Conservation (phyloP, 305 asterid species). For the Plantago coronopus region DNA sequence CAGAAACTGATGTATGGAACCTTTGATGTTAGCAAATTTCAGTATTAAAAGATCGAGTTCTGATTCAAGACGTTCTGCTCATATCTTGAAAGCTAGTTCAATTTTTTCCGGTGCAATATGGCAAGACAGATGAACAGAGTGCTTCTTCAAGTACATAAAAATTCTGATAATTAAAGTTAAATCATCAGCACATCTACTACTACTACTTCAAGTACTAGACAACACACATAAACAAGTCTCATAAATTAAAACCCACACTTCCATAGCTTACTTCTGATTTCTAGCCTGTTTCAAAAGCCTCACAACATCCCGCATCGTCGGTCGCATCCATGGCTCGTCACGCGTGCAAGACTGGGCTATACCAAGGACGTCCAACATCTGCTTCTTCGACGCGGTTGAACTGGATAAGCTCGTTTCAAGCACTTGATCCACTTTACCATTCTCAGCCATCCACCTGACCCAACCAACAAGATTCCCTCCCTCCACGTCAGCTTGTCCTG, state of each 20-base stretch:
- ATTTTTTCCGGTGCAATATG: too few relatives aligned
- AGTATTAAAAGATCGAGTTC: too few relatives aligned
- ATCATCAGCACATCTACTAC: too few relatives aligned
- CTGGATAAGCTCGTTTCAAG: slow-evolving; percentile 33
- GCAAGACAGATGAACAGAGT: too few relatives aligned
- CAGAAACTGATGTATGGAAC: too few relatives aligned
- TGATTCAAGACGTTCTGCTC: too few relatives aligned
- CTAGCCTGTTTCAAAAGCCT: slow-evolving; percentile 41
- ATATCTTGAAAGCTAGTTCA: too few relatives aligned
- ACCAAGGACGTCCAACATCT: slow-evolving; percentile 52
- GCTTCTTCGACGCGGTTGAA: slow-evolving; percentile 29
- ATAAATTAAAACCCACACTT: background rate
- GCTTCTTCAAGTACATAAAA: too few relatives aligned
- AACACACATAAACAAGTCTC: too few relatives aligned
- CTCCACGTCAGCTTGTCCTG: slow-evolving; percentile 70
- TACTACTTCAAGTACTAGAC: too few relatives aligned
- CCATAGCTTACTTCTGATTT: slow-evolving; percentile 12
- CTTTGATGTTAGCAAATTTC: too few relatives aligned
- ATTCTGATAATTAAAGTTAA: too few relatives aligned
- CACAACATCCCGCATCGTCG: slow-evolving; percentile 70
- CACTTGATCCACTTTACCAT: slow-evolving; percentile 40
- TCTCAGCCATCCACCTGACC: slow-evolving; percentile 61
- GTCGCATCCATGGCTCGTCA: slow-evolving; percentile 72
- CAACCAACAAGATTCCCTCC: slow-evolving; percentile 97
- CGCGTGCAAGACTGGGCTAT: slow-evolving; percentile 63